These are phyloP conservation scores for Sicyos edulis DNA, from an alignment of 306 rosid genomes.

Conservation along the genomic window DNA sequence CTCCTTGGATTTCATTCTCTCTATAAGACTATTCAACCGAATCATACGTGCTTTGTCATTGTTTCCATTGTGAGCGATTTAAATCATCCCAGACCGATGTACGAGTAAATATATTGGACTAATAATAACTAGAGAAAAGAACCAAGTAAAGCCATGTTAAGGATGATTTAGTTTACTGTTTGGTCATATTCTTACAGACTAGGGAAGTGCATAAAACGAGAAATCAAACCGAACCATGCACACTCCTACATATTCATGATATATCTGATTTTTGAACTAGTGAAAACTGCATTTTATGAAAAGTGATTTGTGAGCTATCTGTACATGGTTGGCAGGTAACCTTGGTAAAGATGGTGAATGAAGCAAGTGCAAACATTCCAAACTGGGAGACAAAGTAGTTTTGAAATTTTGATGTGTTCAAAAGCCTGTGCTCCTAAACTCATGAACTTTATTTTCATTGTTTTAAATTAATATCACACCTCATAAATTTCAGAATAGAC, in stretches of 20 bases:
- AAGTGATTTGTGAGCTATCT: background rate
- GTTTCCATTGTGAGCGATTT: background rate
- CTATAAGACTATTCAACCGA: background rate
- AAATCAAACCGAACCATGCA: background rate
- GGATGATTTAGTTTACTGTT: background rate
- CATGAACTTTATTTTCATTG: background rate
- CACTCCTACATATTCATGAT: background rate
- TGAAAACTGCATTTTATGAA: too few species aligned
- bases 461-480: background rate
- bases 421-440: background rate
- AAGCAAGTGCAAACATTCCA: constrained; percentile 72
- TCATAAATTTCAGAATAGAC: background rate
- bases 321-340: constrained; percentile 5
- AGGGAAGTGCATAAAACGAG: background rate
- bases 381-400: constrained; percentile 46
- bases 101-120: background rate
- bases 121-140: background rate
- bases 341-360: constrained; percentile 39
- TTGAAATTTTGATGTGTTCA: background rate
- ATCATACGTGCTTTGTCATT: background rate
- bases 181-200: background rate
- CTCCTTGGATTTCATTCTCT: background rate
- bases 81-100: background rate
- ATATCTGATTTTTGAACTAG: background rate
- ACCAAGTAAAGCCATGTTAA: background rate